Percentiles rank a stretch among this genome's conserved stretches.
Evolutionary conservation across 345 rosid species (phyloP).

Genomic region (Salix arbutifolia): DNA sequence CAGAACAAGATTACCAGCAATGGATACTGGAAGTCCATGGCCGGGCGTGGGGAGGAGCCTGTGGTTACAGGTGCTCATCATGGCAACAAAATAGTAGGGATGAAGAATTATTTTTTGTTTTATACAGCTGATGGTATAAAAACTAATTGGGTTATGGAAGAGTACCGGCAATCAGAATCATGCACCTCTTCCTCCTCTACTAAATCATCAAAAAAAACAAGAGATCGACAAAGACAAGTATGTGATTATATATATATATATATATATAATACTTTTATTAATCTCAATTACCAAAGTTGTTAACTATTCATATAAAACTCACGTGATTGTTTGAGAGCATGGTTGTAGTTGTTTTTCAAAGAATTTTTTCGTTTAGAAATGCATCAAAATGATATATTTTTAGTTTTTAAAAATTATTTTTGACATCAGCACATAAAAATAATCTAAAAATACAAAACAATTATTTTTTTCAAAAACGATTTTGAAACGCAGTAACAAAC

Average conservation of each 20-base stretch:
- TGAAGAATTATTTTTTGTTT: conserved; percentile 55
- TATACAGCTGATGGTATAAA: conserved; percentile 51
- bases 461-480: too few relatives aligned
- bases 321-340: too few relatives aligned
- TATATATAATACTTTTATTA: too few relatives aligned
- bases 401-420: too few relatives aligned
- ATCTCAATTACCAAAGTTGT: neutral
- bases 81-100: conserved; percentile 53
- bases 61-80: conserved; percentile 31
- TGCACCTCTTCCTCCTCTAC: conserved; percentile 30
- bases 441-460: too few relatives aligned
- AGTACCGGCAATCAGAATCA: conserved; percentile 54
- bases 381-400: too few relatives aligned
- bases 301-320: neutral
- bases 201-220: conserved; percentile 56
- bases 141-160: conserved; percentile 85
- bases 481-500: too few relatives aligned
- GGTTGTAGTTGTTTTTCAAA: too few relatives aligned
- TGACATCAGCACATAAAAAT: too few relatives aligned
- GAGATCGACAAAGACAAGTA: conserved; percentile 41
- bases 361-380: too few relatives aligned
- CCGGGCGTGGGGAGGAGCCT: conserved; percentile 48
- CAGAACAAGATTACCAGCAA: conserved; percentile 54
- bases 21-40: conserved; percentile 76
- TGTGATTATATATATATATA: neutral